Evolutionary conservation across 108 stramenopile species (phyloP).

Genomic region (Nitzschia inconspicua): DNA sequence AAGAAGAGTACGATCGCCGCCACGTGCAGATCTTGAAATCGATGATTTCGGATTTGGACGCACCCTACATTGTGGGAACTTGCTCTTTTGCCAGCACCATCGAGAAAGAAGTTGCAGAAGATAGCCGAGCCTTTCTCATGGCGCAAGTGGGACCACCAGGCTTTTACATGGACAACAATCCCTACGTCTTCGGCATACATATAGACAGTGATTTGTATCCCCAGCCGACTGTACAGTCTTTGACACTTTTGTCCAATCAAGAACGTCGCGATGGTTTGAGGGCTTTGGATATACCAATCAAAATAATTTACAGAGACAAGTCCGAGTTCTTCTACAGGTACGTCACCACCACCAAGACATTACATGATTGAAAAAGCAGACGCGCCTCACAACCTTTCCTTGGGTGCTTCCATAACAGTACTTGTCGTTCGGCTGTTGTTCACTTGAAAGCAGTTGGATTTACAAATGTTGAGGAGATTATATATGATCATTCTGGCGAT

Average conservation of each 20-base stretch:
- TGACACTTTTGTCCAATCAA: slow-evolving; percentile 28
- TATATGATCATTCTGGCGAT: slow-evolving; percentile 36
- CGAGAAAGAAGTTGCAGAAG: slow-evolving; percentile 34
- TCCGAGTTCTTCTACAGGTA: slow-evolving; percentile 45
- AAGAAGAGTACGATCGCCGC: slow-evolving; percentile 18
- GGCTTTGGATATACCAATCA: slow-evolving; percentile 20
- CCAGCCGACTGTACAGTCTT: slow-evolving; percentile 17
- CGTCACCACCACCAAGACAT: too few relatives aligned
- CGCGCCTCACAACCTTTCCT: too few relatives aligned
- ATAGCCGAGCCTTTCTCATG: slow-evolving; percentile 33
- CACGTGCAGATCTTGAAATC: slow-evolving; percentile 21
- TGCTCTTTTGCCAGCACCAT: slow-evolving; percentile 27
- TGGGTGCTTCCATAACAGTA: too few relatives aligned
- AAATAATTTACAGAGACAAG: slow-evolving; percentile 31
- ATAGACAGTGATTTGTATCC: slow-evolving; percentile 45
- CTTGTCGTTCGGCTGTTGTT: slow-evolving; percentile 38
- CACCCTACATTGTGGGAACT: slow-evolving; percentile 45
- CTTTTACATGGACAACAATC: slow-evolving; percentile 36
- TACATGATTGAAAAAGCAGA: too few relatives aligned
- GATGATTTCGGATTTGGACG: slow-evolving; percentile 17
- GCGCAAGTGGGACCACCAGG: slow-evolving; percentile 53
- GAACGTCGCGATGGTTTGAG: background rate
- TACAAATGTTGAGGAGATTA: slow-evolving; percentile 1
- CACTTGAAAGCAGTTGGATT: slow-evolving; percentile 18
- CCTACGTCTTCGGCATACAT: slow-evolving; percentile 60